Conservation (phyloP, 441 rosid genomes). For the Codiaeum variegatum region DNA sequence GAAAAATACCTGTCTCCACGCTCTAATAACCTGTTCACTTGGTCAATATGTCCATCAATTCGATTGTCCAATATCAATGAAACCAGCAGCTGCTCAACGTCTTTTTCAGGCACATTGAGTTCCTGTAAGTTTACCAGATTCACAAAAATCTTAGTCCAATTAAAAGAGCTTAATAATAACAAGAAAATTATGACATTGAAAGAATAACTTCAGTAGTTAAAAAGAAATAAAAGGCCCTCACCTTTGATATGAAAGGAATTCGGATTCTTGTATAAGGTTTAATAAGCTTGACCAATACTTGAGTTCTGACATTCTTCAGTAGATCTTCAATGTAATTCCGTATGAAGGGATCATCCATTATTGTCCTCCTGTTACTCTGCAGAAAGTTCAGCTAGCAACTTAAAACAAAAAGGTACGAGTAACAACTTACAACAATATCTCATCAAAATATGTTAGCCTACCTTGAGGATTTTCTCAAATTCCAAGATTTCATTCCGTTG, state of each 20-base stretch:
- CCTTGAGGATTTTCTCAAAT: slow-evolving; percentile 98
- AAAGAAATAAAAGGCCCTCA: slow-evolving; percentile 18
- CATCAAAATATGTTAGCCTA: slow-evolving; percentile 22
- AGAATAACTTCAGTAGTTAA: not conserved
- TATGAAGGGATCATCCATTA: slow-evolving; percentile 97
- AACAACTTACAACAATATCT: not conserved
- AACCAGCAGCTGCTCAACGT: slow-evolving; percentile 86
- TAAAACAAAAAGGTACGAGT: slow-evolving; percentile 2
- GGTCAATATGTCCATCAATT: slow-evolving; percentile 94
- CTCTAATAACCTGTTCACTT: slow-evolving; percentile 85
- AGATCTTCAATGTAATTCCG: slow-evolving; percentile 95
- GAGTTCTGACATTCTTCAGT: slow-evolving; percentile 94
- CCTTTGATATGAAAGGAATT: slow-evolving; percentile 93
- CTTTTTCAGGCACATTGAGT: slow-evolving; percentile 93
- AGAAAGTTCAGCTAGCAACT: slow-evolving; percentile 21
- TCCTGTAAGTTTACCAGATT: slow-evolving; percentile 43
- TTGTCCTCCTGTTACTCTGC: slow-evolving; percentile 88
- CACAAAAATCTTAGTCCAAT: slow-evolving; percentile 8
- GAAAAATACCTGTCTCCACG: slow-evolving; percentile 78
- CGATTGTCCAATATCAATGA: slow-evolving; percentile 88
- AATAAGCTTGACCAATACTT: slow-evolving; percentile 92
- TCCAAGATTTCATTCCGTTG: slow-evolving; percentile 95
- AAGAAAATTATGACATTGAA: not conserved
- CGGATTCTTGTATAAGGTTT: slow-evolving; percentile 94
- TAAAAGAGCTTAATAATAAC: not conserved